Conservation (phyloP, 345 rosid genomes). For the Turnera subulata region DNA sequence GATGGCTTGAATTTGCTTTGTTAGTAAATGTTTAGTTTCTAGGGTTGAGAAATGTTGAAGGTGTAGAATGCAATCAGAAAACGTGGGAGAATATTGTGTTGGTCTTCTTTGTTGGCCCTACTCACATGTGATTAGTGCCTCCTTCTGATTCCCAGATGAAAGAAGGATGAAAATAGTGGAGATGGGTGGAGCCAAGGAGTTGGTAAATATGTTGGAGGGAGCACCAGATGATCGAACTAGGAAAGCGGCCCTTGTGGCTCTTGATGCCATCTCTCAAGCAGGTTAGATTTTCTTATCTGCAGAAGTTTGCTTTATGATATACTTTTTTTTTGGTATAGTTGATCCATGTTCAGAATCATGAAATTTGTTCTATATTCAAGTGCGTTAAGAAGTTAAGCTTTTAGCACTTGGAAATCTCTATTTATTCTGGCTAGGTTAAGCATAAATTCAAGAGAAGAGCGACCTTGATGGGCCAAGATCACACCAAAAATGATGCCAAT, state of each 20-base stretch:
- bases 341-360: too few relatives aligned
- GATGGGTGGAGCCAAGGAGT: constrained; percentile 82
- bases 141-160: constrained; percentile 43
- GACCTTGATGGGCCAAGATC: neutral
- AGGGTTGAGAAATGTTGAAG: too few relatives aligned
- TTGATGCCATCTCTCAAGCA: constrained; percentile 62
- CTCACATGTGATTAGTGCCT: neutral
- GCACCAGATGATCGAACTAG: constrained; percentile 80
- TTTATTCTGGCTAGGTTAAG: too few relatives aligned
- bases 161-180: constrained; percentile 89
- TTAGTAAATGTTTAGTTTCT: neutral
- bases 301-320: neutral
- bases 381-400: too few relatives aligned
- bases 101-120: neutral
- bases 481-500: neutral
- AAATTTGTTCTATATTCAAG: too few relatives aligned
- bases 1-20: too few relatives aligned
- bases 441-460: too few relatives aligned
- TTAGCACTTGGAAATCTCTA: too few relatives aligned
- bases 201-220: constrained; percentile 63
- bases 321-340: too few relatives aligned
- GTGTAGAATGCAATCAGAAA: neutral
- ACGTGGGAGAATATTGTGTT: neutral
- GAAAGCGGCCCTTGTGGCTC: constrained; percentile 78
- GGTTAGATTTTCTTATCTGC: constrained; percentile 21